These are phyloP conservation scores for Leccinum colubrinum DNA, from an alignment of 1,284 basidiomycete genomes.

Conservation along the genomic window DNA sequence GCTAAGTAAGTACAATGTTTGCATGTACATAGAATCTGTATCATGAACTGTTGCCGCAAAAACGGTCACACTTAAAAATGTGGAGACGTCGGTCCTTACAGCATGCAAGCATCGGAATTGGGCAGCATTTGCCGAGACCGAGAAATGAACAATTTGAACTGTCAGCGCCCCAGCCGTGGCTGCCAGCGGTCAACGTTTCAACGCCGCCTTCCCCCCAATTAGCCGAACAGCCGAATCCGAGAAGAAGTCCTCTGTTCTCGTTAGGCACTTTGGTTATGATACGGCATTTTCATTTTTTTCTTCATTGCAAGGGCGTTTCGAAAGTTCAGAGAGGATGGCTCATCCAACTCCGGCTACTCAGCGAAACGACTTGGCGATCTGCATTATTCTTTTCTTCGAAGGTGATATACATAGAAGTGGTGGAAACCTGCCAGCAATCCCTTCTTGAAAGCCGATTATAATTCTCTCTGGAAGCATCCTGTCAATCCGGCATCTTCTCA, in stretches of 20 bases:
- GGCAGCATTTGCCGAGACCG: not conserved
- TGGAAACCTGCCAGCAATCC: not conserved
- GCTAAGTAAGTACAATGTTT: too few relatives aligned
- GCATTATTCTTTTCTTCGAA: not conserved
- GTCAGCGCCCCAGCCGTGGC: not conserved
- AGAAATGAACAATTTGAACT: not conserved
- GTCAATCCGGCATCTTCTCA: not conserved
- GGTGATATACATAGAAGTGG: not conserved
- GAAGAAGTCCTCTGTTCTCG: not conserved
- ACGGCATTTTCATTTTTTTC: not conserved
- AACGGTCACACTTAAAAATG: not conserved
- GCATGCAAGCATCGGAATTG: not conserved
- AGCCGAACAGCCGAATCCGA: not conserved
- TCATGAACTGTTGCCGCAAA: too few relatives aligned
- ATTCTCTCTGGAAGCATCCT: not conserved
- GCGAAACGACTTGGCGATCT: not conserved
- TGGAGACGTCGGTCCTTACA: not conserved
- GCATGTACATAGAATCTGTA: too few relatives aligned
- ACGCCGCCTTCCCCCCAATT: not conserved
- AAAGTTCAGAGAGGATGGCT: not conserved
- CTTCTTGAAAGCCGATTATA: not conserved
- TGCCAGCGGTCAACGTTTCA: not conserved
- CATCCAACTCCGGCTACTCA: not conserved
- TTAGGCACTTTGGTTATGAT: not conserved
- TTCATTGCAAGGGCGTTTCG: not conserved